Conservation (phyloP, 2,329 filamentous ascomycete species). For the Colletotrichum orchidophilum region DNA sequence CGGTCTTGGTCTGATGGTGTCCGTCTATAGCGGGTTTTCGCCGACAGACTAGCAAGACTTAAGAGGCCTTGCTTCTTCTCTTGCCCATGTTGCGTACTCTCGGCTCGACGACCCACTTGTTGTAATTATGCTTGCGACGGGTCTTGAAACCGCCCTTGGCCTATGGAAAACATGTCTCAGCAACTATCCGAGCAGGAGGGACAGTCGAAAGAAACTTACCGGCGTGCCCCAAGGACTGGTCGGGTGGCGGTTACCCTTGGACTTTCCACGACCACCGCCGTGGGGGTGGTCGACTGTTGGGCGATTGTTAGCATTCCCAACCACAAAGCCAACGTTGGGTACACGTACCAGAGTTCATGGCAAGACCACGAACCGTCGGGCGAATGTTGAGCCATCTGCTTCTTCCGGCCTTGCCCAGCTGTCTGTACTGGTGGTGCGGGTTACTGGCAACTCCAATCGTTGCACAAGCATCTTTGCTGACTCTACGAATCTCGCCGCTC, state of each 20-base stretch:
- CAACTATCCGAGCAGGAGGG: not conserved
- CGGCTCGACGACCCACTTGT: conserved; percentile 89
- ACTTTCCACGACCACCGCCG: conserved; percentile 98
- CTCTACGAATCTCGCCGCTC: conserved; percentile 90
- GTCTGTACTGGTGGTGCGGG: conserved; percentile 86
- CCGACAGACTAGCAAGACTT: not conserved
- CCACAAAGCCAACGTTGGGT: not conserved
- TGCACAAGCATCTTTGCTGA: conserved; percentile 91
- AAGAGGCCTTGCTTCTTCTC: conserved; percentile 69
- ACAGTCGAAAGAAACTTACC: conserved; percentile 64
- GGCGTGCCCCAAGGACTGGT: conserved; percentile 97
- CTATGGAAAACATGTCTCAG: conserved; percentile 49
- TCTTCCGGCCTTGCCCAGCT: conserved; percentile 94
- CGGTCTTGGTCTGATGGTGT: not conserved
- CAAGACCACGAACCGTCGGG: conserved; percentile 94
- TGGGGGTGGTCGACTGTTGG: conserved; percentile 87
- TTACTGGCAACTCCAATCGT: conserved; percentile 97
- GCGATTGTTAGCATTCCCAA: conserved; percentile 16
- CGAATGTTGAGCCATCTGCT: conserved; percentile 93
- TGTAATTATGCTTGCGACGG: conserved; percentile 85
- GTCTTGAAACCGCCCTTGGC: conserved; percentile 94
- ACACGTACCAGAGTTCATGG: conserved; percentile 90
- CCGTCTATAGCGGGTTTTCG: not conserved
- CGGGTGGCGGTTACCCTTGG: conserved; percentile 95
- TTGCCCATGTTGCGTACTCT: conserved; percentile 91